phyloP scores from a whole-genome alignment of 768 basidiomycete genomes.

The Cystofilobasidium ferigula region DNA sequence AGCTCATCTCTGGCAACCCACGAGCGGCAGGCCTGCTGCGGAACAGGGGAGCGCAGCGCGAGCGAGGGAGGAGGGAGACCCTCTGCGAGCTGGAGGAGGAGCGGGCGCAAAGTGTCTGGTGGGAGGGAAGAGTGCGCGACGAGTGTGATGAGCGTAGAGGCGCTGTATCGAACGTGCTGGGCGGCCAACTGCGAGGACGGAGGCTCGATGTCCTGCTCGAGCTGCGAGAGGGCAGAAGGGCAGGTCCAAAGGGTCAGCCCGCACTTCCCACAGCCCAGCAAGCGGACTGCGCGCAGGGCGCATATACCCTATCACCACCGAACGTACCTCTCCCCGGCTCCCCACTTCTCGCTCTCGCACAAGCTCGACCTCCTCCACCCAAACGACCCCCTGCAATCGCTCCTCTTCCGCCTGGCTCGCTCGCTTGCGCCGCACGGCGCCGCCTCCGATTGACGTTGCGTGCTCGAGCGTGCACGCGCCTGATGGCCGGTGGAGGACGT shows the following conservation, averaged over 20 bases:
- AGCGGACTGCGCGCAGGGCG: not conserved
- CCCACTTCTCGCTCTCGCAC: not conserved
- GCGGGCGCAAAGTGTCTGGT: too few relatives aligned
- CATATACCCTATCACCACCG: not conserved
- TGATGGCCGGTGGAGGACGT: constrained; percentile 2
- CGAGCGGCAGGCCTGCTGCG: not conserved
- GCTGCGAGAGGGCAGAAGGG: too few relatives aligned
- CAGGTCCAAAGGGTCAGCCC: too few relatives aligned
- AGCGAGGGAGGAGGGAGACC: not conserved
- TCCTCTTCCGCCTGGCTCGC: not conserved
- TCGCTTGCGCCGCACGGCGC: not conserved
- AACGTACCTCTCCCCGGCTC: not conserved
- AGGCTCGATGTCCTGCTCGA: too few relatives aligned
- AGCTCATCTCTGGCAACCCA: too few relatives aligned
- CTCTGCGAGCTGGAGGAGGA: not conserved
- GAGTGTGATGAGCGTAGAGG: too few relatives aligned
- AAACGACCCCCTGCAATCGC: not conserved
- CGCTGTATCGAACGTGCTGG: too few relatives aligned
- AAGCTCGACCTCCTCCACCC: not conserved
- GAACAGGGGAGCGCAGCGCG: too few relatives aligned
- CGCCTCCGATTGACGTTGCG: too few relatives aligned
- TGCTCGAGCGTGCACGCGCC: not conserved
- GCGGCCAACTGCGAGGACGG: too few relatives aligned
- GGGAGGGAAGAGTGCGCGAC: too few relatives aligned
- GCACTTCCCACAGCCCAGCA: too few relatives aligned